Evolutionary conservation across 305 asterid species (phyloP).

Genomic region (Solanum hybrid): DNA sequence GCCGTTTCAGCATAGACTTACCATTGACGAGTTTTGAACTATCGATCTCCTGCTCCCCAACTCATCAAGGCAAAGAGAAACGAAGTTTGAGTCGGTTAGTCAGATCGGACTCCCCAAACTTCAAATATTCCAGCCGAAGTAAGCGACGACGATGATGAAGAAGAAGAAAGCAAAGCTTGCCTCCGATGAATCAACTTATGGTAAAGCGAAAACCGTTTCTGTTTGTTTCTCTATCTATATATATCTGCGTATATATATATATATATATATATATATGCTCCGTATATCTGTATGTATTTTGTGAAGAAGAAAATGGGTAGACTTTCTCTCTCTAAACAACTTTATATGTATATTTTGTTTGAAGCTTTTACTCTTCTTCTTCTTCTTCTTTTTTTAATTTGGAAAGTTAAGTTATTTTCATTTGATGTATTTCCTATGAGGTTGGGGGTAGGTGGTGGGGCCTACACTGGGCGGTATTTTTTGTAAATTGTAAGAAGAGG

Average conservation of each 20-base stretch:
- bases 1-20: constrained; percentile 30
- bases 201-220: constrained; percentile 13
- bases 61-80: constrained; percentile 53
- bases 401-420: neutral
- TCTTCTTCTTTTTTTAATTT: neutral
- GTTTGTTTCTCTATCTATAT: constrained; percentile 5
- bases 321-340: constrained; percentile 21
- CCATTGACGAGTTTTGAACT: constrained; percentile 44
- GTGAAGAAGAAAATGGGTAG: constrained; percentile 1
- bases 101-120: constrained; percentile 55
- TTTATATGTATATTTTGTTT: neutral
- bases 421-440: neutral
- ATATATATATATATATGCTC: neutral
- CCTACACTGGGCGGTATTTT: neutral
- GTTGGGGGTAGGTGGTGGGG: constrained; percentile 8
- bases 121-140: constrained; percentile 20
- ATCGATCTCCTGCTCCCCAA: constrained; percentile 67
- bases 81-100: constrained; percentile 37
- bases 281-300: neutral
- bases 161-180: constrained; percentile 13
- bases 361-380: neutral
- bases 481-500: neutral
- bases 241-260: neutral
- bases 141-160: constrained; percentile 13
- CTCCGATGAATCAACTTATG: constrained; percentile 24